Evolutionary conservation across 805 yeast species (phyloP).

Genomic region (Barnettozyma sp.): DNA sequence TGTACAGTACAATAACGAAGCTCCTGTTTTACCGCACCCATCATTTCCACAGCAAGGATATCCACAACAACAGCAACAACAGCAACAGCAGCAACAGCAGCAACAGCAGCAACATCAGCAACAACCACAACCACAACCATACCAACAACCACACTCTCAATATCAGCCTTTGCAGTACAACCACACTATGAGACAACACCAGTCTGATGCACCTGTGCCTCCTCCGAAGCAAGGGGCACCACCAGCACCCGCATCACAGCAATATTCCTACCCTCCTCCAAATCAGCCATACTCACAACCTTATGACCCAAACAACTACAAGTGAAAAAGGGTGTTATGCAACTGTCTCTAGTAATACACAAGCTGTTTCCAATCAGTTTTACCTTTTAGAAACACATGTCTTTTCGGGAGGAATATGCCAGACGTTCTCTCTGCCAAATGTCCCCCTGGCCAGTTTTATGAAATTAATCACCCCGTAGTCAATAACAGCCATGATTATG

Average conservation of each 20-base stretch:
- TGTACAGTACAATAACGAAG: constrained; percentile 4
- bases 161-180: constrained; percentile 6
- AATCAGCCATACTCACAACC: constrained; percentile 17
- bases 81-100: not conserved
- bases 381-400: too few species aligned
- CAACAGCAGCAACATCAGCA: constrained; percentile 2
- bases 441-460: constrained; percentile 9
- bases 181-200: constrained; percentile 6
- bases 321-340: constrained; percentile 1
- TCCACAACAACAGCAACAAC: not conserved
- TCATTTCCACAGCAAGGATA: not conserved
- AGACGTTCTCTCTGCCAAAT: constrained; percentile 9
- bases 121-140: not conserved
- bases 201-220: constrained; percentile 14
- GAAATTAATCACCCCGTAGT: constrained; percentile 64
- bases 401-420: constrained; percentile 10
- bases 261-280: constrained; percentile 24
- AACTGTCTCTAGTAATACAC: too few species aligned
- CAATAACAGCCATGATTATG: constrained; percentile 60
- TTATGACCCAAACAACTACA: constrained; percentile 21
- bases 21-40: too few species aligned
- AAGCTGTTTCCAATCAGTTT: too few species aligned
- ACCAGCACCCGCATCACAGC: constrained; percentile 25
- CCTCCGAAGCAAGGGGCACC: constrained; percentile 19
- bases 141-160: constrained; percentile 5